Evolutionary conservation across 176 grass and related monocot genomes (phyloP).

Genomic region (Phragmites australis): DNA sequence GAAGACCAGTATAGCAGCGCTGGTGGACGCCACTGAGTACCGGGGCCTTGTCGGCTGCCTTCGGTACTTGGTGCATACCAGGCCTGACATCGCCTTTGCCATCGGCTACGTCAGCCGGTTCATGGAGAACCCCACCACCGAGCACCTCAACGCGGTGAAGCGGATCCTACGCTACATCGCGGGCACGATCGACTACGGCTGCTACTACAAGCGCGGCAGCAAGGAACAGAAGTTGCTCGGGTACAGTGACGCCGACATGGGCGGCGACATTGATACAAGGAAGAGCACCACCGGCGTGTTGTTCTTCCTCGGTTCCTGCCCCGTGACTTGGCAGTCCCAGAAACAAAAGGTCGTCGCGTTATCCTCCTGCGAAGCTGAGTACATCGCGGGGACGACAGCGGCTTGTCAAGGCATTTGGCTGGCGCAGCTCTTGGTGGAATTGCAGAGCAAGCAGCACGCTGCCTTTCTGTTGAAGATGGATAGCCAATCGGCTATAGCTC

Average conservation of each 20-base stretch:
- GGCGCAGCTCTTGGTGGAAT: not conserved
- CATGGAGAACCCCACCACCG: not conserved
- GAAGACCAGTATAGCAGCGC: too few relatives aligned
- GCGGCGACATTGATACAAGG: too few relatives aligned
- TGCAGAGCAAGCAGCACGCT: not conserved
- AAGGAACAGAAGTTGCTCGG: not conserved
- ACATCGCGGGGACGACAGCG: not conserved
- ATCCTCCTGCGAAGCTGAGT: not conserved
- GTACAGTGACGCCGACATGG: too few relatives aligned
- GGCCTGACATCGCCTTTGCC: not conserved
- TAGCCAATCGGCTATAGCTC: not conserved
- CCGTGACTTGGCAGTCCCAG: not conserved
- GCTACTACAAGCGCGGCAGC: too few relatives aligned
- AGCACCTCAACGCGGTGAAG: not conserved
- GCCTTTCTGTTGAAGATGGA: not conserved
- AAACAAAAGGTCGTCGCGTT: not conserved
- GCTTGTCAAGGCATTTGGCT: not conserved
- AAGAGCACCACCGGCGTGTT: not conserved
- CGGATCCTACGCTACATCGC: not conserved
- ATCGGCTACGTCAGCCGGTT: not conserved
- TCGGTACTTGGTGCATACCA: not conserved
- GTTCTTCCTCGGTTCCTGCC: not conserved
- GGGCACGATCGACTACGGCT: not conserved
- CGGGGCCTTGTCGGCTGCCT: not conserved
- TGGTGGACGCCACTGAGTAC: too few relatives aligned